These are phyloP conservation scores for Verticillium longisporum DNA, from an alignment of 2,329 filamentous ascomycete species.

Conservation along the genomic window DNA sequence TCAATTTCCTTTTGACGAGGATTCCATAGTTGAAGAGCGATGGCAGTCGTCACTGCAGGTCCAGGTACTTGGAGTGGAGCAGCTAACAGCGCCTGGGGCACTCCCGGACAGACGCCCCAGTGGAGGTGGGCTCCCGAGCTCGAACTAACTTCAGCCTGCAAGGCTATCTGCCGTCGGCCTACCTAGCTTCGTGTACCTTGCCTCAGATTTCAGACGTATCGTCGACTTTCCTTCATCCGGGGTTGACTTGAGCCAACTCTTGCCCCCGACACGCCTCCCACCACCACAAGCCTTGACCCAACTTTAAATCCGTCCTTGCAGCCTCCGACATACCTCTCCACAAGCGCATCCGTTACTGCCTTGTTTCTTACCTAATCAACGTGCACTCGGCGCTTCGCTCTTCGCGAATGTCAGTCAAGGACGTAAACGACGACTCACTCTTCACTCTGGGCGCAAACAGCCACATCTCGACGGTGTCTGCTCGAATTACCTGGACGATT, in stretches of 20 bases:
- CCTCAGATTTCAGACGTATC: neutral
- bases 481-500: neutral
- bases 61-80: neutral
- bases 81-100: neutral
- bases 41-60: neutral
- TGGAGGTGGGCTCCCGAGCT: neutral
- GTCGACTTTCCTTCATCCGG: neutral
- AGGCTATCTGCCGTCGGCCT: neutral
- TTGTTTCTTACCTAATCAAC: neutral
- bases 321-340: neutral
- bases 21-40: neutral
- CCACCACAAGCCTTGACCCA: neutral
- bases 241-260: neutral
- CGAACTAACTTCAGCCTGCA: neutral
- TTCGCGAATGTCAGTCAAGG: neutral
- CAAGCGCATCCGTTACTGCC: neutral
- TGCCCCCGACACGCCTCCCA: neutral
- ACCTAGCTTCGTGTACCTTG: neutral
- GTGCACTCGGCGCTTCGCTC: neutral
- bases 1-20: too few relatives aligned
- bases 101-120: neutral
- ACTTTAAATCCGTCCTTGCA: neutral
- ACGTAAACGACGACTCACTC: neutral
- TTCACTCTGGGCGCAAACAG: neutral
- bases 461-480: too few relatives aligned